Base-by-base conservation (phyloP, 1,139 yeast species). In the Meyerozyma athensensis region DNA sequence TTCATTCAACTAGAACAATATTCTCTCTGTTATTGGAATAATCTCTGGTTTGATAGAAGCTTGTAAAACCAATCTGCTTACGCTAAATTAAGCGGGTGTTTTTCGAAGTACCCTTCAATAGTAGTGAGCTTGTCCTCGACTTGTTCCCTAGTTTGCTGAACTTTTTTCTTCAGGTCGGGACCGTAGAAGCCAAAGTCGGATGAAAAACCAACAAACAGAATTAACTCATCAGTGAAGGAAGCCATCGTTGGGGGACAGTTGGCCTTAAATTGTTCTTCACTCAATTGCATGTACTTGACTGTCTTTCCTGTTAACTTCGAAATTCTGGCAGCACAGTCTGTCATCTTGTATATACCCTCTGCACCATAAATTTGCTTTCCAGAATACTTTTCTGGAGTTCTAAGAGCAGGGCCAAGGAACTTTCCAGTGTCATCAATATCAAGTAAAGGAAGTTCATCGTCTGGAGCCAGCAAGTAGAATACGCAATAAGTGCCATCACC, bases 361-460 rank as follows among this genome's bases (percentile, higher is more conserved):
- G 30, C 30, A 7, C 13, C 30, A 7, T 7, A 8, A 7, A 26
- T 8, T 7, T 26, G 7, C 7, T 7, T 26, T 8, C n/a, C 7
- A 7, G 14, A 8, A 26, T 8, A 26, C n/a, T 26, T 13, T 8
- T 26, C 13, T 7, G 30, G 30, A 12, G 7, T 26, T 7, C 12
- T n/a, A 7, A 26, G 14, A 26, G n/a, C n/a, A 13, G 30, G 12
- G n/a, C 30, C 30, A 26, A 26, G 7, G 14, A 26, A 26, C 13
- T 26, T 26, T 7, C 30, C 30, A 26, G 13, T 26, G 30, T 26
- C 30, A n/a, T n/a, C n/a, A 12, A 26, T 13, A n/a, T 26, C 30
- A 26, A 26, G 7, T 7, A 8, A 12, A 10, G 30, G 30, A 26
- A 26, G 8, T 7, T 7, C 7, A 7, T 8, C 14, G 7, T 26